phyloP scores from a whole-genome alignment of 2,329 filamentous ascomycete genomes.

The Esteya vermicola region DNA sequence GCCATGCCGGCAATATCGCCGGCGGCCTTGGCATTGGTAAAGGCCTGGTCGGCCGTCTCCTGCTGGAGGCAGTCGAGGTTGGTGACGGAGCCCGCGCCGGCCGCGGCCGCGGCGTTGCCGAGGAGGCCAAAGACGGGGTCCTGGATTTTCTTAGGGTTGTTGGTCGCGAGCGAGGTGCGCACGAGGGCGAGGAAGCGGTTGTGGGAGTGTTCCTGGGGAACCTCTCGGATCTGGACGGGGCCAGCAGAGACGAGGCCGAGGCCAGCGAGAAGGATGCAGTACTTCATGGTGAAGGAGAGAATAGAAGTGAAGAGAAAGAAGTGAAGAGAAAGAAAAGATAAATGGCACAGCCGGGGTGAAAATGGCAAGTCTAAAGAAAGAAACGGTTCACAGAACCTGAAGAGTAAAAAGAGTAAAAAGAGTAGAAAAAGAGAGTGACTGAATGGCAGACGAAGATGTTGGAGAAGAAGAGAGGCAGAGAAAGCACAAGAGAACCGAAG shows the following conservation, averaged over 20 bases:
- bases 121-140: conserved; percentile 35
- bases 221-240: conserved; percentile 22
- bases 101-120: conserved; percentile 24
- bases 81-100: conserved; percentile 16
- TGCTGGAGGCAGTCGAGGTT: conserved; percentile 46
- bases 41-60: conserved; percentile 44
- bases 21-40: conserved; percentile 44
- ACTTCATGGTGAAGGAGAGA: neutral
- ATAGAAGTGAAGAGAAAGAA: too few species aligned
- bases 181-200: conserved; percentile 26
- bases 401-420: conserved; percentile 3
- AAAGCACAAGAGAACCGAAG: too few species aligned
- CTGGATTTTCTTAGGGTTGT: conserved; percentile 34
- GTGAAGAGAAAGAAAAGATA: neutral
- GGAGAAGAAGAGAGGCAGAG: too few species aligned
- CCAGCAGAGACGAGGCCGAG: conserved; percentile 9
- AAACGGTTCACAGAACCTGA: conserved; percentile 11
- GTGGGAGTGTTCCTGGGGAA: conserved; percentile 39
- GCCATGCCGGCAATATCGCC: conserved; percentile 36
- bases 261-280: conserved; percentile 1
- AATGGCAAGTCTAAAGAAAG: conserved; percentile 6
- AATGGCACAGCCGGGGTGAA: neutral
- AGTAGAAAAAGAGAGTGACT: too few species aligned
- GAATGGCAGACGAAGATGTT: too few species aligned
- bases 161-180: conserved; percentile 22